Percentiles rank a stretch among this genome's conserved stretches.
Evolutionary conservation across 2,329 filamentous ascomycete genomes (phyloP).

Genomic region (Microdochium paspali): DNA sequence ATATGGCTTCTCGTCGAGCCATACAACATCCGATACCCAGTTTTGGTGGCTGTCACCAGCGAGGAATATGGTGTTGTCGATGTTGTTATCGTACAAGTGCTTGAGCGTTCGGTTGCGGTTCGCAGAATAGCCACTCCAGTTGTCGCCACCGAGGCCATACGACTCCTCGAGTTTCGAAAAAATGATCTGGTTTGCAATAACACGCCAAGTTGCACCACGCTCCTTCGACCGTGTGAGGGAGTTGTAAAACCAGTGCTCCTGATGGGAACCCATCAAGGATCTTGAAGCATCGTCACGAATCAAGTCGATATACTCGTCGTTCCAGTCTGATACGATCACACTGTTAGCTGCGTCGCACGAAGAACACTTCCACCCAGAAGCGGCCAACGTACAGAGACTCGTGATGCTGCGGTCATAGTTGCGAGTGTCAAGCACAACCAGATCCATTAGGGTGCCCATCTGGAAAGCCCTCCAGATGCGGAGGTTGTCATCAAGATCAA

Average conservation of each 20-base stretch:
- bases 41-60: conserved; percentile 61
- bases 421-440: conserved; percentile 61
- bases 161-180: conserved; percentile 43
- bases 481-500: conserved; percentile 60
- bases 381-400: conserved; percentile 16
- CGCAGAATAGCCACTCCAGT: conserved; percentile 44
- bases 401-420: conserved; percentile 62
- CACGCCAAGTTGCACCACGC: conserved; percentile 59
- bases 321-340: conserved; percentile 38
- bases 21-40: conserved; percentile 53
- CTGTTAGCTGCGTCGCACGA: background rate
- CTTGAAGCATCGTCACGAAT: conserved; percentile 59
- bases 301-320: conserved; percentile 49
- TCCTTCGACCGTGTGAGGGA: conserved; percentile 45
- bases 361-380: background rate
- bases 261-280: conserved; percentile 60
- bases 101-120: conserved; percentile 64
- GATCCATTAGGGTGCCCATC: conserved; percentile 54
- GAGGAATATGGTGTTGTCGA: conserved; percentile 65
- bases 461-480: conserved; percentile 60
- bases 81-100: conserved; percentile 57
- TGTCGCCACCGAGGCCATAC: conserved; percentile 19
- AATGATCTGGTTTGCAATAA: conserved; percentile 63
- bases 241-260: conserved; percentile 68
- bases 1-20: conserved; percentile 45